Evolutionary conservation across 2,329 filamentous ascomycete genomes (phyloP).

Genomic region (Xylariaceae sp.): DNA sequence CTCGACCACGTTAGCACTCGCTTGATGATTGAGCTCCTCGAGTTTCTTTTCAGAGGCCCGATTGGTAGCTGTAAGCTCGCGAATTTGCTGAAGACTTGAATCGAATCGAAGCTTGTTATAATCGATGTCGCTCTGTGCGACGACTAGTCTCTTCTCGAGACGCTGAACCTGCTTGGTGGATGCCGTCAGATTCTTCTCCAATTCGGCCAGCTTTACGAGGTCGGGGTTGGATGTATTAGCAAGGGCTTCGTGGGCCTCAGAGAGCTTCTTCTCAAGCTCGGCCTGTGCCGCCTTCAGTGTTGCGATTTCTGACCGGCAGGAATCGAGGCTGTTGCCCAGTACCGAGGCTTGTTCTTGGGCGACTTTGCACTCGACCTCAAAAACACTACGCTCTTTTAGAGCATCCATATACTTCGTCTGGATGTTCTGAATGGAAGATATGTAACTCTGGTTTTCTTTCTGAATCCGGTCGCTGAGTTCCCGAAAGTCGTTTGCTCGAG

Average conservation of each 20-base stretch:
- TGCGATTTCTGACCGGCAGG: slow-evolving; percentile 34
- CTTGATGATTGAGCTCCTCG: slow-evolving; percentile 38
- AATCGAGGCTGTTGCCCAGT: slow-evolving; percentile 34
- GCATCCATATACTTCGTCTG: slow-evolving; percentile 46
- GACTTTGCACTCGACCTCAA: slow-evolving; percentile 42
- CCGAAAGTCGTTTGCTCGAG: slow-evolving; percentile 36
- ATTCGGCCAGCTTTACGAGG: slow-evolving; percentile 36
- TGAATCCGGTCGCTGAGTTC: slow-evolving; percentile 42
- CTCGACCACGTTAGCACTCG: slow-evolving; percentile 41
- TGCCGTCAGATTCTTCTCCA: slow-evolving; percentile 39
- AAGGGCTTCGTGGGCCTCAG: slow-evolving; percentile 33
- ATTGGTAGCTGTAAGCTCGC: slow-evolving; percentile 43
- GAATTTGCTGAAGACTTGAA: slow-evolving; percentile 45
- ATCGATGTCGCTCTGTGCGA: slow-evolving; percentile 44
- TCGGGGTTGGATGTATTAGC: slow-evolving; percentile 36
- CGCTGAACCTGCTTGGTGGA: slow-evolving; percentile 36
- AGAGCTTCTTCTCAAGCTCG: slow-evolving; percentile 35
- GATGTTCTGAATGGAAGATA: slow-evolving; percentile 40
- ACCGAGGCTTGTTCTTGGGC: slow-evolving; percentile 35
- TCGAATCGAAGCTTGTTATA: slow-evolving; percentile 58
- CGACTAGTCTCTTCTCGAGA: slow-evolving; percentile 36
- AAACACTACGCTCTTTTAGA: slow-evolving; percentile 26
- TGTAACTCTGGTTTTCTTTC: slow-evolving; percentile 41
- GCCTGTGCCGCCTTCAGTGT: slow-evolving; percentile 38
- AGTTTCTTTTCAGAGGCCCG: slow-evolving; percentile 40